phyloP scores from a whole-genome alignment of 306 rosid genomes.

The Quercus dentata region DNA sequence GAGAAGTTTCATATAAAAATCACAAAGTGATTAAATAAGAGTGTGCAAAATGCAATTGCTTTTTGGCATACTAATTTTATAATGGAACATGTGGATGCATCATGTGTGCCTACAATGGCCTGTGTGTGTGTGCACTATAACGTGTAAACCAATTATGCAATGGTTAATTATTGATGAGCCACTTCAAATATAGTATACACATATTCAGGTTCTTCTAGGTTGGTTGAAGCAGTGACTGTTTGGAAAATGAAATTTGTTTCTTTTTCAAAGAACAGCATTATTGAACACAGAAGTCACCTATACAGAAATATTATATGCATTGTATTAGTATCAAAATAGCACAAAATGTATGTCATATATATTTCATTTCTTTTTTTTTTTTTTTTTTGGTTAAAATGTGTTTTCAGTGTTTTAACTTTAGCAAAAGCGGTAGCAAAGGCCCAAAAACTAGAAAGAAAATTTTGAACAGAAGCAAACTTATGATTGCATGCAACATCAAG shows the following conservation, averaged over 20 bases:
- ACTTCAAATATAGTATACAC: not conserved
- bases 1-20: conserved; percentile 26
- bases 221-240: not conserved
- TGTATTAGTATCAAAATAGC: too few relatives aligned
- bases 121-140: conserved; percentile 19
- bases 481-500: too few relatives aligned
- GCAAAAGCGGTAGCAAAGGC: too few relatives aligned
- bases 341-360: too few relatives aligned
- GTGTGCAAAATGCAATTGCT: conserved; percentile 8
- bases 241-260: not conserved
- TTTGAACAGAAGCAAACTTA: too few relatives aligned
- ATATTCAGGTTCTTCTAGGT: not conserved
- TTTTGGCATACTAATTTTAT: conserved; percentile 29
- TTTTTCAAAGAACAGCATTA: not conserved
- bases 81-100: conserved; percentile 40
- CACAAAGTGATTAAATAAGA: conserved; percentile 17
- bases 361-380: too few relatives aligned
- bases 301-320: too few relatives aligned
- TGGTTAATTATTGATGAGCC: not conserved
- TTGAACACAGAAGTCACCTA: too few relatives aligned
- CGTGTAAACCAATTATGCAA: conserved; percentile 13
- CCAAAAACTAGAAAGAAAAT: too few relatives aligned
- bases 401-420: too few relatives aligned
- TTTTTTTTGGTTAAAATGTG: too few relatives aligned
- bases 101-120: conserved; percentile 28